Evolutionary conservation across 106 monocot genomes (phyloP), one percentile per base, ranked within the genome.

Genomic region (Dendrobium huoshanense): DNA sequence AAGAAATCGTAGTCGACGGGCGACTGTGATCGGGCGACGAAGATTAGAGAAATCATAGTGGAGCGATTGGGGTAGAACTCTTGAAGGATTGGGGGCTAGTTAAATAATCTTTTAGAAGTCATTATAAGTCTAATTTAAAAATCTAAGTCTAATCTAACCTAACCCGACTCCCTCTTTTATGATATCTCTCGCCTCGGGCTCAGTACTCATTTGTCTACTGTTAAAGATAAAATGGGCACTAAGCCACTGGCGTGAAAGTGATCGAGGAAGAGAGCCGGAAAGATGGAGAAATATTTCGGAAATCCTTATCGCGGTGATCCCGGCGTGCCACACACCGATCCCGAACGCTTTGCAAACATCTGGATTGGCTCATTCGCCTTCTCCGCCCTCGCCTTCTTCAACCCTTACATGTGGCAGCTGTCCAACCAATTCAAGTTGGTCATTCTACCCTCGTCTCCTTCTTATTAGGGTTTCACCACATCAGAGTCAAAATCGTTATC

Each of bases 371-470:
- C 89, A 48, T 85, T 86, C 76, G 86, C 87, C 51, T 86, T 89
- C 86, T 87, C 89, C 55, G 89, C 82, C 56, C 56, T 92, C 82
- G 81, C 92, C 49, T 89, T 88, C 84, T 55, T 59, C 84, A 82
- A 87, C 59, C 89, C 92, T 45, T 88, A 89, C 88, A 80, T 90
- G 88, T 86, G 87, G 87, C 80, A 92, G 54, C 87, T 92, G 77
- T 86, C 86, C 83, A 86, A 87, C 68, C 92, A 89, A 80, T 90
- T 78, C 89, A 92, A 92, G 89, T 92, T 18, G 41, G 82, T 9
- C 65, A 6, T 18, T n/a, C 10, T 40, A 20, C 76, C 29, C 59
- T 41, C 72, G 49, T 7, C 37, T 75, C 61, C 17, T 51, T 73
- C 17, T 51, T 73, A 3, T 51, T 51, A 51, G 51, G 51, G 51